phyloP scores from a whole-genome alignment of 345 rosid genomes.

The Melastoma malabathricum region DNA sequence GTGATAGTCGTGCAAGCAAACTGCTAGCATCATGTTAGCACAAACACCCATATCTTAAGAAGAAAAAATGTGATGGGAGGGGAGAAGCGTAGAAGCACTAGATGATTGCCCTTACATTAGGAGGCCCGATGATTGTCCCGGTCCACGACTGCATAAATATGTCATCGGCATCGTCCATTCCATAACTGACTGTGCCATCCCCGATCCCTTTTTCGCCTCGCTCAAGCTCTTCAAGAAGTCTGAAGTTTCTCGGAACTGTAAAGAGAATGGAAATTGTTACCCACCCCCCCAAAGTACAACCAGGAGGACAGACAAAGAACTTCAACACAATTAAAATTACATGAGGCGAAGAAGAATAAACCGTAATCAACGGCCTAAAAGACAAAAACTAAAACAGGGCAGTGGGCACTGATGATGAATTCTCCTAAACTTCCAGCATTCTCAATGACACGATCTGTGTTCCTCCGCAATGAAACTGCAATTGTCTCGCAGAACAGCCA shows the following conservation, averaged over 20 bases:
- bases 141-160: slow-evolving; percentile 92
- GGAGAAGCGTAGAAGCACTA: neutral
- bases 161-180: slow-evolving; percentile 98
- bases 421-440: too few relatives aligned
- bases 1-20: neutral
- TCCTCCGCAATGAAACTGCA: too few relatives aligned
- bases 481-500: too few relatives aligned
- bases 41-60: neutral
- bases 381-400: too few relatives aligned
- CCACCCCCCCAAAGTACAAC: neutral
- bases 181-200: slow-evolving; percentile 95
- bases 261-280: neutral
- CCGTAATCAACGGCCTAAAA: too few relatives aligned
- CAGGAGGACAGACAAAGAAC: too few relatives aligned
- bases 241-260: slow-evolving; percentile 65
- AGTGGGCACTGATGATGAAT: too few relatives aligned
- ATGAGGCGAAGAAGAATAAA: too few relatives aligned
- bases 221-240: slow-evolving; percentile 70
- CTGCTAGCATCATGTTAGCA: neutral
- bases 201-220: slow-evolving; percentile 85
- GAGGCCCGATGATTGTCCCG: slow-evolving; percentile 65
- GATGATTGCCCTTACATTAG: slow-evolving; percentile 20
- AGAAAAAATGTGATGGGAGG: neutral
- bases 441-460: too few relatives aligned
- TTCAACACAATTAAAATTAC: too few relatives aligned